Evolutionary conservation across 352 stramenopile genomes (phyloP).

Genomic region (Phytophthora cactorum): DNA sequence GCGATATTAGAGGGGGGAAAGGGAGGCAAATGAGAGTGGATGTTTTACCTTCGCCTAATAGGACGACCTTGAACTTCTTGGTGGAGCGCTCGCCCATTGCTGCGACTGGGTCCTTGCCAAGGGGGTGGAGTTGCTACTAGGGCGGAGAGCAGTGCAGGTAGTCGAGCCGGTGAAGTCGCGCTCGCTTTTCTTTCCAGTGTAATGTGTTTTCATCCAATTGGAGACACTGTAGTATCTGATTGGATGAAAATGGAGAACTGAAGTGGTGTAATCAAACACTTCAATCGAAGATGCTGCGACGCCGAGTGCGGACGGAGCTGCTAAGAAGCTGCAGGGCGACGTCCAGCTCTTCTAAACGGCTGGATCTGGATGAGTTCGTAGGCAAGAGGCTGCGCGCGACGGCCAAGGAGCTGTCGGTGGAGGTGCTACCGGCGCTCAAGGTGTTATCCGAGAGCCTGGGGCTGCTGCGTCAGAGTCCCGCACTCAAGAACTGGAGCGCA

Average conservation of each 20-base stretch:
- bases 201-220: constrained; percentile 11
- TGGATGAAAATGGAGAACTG: constrained; percentile 1
- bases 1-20: background rate
- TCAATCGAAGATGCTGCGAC: constrained; percentile 29
- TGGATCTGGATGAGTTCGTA: constrained; percentile 33
- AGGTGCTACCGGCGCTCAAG: constrained; percentile 79
- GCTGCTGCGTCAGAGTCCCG: constrained; percentile 59
- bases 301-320: constrained; percentile 2
- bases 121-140: background rate
- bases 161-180: constrained; percentile 19
- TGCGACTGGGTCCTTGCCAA: background rate
- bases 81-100: constrained; percentile 69
- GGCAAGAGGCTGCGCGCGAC: constrained; percentile 33
- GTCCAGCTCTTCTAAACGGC: constrained; percentile 3
- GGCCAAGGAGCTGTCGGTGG: constrained; percentile 51
- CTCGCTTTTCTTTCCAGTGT: constrained; percentile 2
- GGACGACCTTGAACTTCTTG: constrained; percentile 87
- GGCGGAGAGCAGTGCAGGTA: background rate
- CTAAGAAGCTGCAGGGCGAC: background rate
- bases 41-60: constrained; percentile 79
- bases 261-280: constrained; percentile 15
- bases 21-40: background rate
- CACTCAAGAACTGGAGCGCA: constrained; percentile 74
- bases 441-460: constrained; percentile 76
- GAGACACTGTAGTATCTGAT: background rate